phyloP scores from a whole-genome alignment of 192 early-diverging fungal genomes.

The Rhizophagus sp. region DNA sequence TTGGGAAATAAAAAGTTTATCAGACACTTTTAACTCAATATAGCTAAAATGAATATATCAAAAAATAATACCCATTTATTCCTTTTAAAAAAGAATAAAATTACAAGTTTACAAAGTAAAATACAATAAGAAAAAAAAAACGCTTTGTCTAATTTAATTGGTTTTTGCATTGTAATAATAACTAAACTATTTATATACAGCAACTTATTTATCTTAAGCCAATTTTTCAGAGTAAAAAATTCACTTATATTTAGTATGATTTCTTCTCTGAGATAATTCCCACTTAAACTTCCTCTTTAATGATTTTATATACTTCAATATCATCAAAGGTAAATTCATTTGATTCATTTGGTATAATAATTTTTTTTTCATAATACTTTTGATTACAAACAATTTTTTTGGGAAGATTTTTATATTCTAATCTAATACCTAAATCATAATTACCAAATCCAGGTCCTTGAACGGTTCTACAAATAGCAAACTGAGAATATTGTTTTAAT shows the following conservation, averaged over 20 bases:
- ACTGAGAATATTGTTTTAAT: conserved; percentile 1
- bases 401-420: neutral
- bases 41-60: too few relatives aligned
- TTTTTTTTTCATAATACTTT: conserved; percentile 18
- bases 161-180: too few relatives aligned
- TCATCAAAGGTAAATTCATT: conserved; percentile 10
- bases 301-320: conserved; percentile 3
- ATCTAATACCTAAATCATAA: conserved; percentile 1
- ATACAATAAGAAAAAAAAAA: too few relatives aligned
- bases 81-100: too few relatives aligned
- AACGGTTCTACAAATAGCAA: conserved; percentile 2
- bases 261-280: neutral
- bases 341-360: neutral
- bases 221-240: too few relatives aligned
- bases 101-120: too few relatives aligned
- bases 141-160: too few relatives aligned
- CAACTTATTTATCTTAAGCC: too few relatives aligned
- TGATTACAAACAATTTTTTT: neutral
- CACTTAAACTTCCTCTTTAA: neutral
- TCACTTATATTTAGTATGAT: neutral
- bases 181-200: too few relatives aligned
- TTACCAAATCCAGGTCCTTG: conserved; percentile 14
- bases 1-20: too few relatives aligned
- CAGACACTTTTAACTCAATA: too few relatives aligned
- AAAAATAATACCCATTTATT: too few relatives aligned